Conservation (phyloP, 2,329 filamentous ascomycete species). For the Bipolaris bicolor region DNA sequence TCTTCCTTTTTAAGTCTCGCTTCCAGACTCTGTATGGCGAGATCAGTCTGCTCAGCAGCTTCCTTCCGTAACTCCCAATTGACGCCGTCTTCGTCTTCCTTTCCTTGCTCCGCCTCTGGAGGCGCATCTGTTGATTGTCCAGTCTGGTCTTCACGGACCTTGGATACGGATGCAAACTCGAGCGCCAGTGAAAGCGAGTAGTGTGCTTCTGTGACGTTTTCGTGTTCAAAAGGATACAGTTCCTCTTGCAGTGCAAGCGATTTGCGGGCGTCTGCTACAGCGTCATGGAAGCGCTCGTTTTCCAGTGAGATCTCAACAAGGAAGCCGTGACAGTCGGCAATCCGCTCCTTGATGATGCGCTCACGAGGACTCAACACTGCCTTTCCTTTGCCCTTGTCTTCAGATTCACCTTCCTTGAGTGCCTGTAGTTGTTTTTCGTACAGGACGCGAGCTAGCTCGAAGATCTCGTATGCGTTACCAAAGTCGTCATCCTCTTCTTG, state of each 20-base stretch:
- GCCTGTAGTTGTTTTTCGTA: constrained; percentile 63
- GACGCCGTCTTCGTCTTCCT: constrained; percentile 59
- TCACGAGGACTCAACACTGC: constrained; percentile 46
- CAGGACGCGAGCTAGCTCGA: constrained; percentile 67
- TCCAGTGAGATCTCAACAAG: constrained; percentile 97
- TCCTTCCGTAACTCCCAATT: constrained; percentile 75
- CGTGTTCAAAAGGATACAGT: constrained; percentile 79
- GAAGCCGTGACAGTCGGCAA: constrained; percentile 92
- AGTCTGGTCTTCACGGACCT: constrained; percentile 59
- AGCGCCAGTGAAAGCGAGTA: constrained; percentile 95
- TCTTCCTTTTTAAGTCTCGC: constrained; percentile 74
- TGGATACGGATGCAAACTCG: constrained; percentile 85
- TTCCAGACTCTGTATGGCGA: constrained; percentile 74
- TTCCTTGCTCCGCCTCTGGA: constrained; percentile 37
- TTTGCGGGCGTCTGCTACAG: constrained; percentile 81
- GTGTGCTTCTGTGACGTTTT: constrained; percentile 90
- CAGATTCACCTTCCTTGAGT: constrained; percentile 36
- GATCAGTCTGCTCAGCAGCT: constrained; percentile 72
- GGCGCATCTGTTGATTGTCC: constrained; percentile 45
- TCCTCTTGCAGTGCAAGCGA: constrained; percentile 79
- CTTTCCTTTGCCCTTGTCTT: constrained; percentile 56
- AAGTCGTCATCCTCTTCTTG: constrained; percentile 66
- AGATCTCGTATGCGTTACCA: constrained; percentile 66
- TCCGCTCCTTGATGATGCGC: constrained; percentile 69
- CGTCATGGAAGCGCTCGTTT: constrained; percentile 88